Evolutionary conservation across 2,329 filamentous ascomycete genomes (phyloP), one percentile per base, ranked within the genome.

Genomic region (Alternaria arborescens): DNA sequence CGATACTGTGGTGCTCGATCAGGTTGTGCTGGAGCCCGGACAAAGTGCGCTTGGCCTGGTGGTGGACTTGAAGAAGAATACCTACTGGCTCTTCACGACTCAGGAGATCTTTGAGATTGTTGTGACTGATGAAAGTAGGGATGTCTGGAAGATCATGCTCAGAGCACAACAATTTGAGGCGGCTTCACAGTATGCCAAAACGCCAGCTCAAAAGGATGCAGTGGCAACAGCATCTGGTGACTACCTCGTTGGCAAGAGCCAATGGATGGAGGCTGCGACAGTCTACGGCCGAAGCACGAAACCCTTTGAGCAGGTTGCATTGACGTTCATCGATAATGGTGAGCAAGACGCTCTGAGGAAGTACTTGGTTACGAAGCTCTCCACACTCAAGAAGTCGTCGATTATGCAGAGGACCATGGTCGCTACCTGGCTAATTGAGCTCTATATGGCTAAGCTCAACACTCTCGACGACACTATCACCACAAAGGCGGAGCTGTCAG

Each of bases 361-460:
- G 72, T 99, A 99, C 72, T 84, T 99, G 5, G 79, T 94, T 22
- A 91, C 93, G 0, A 97, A 97, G 79, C 83, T 99, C 32, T 85
- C 87, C 8, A 90, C 87, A 0, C 89, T 93, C 74, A 97, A 93
- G 77, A 97, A 94, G 78, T 87, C 89, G 1, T 89, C 89, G 1
- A 83, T 89, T 30, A 99, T 99, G 94, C 95, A 99, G 79, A 86
- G 94, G 60, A 91, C 92, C 66, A 97, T 99, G 93, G 89, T 98
- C 67, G 92, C 94, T 2, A 94, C 91, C 67, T 99, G 95, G 95
- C 86, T 99, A 43, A 85, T 97, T 10, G 95, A 99, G 78, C 86
- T 98, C 2, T 99, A 94, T 79, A 99, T 99, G 93, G 92, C 93
- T 5, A 97, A 97, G 79, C 85, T 99, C 42, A 97, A 99, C 76